A percentile compares a stretch with the other conserved stretches of the same genome.
These are phyloP conservation scores for Aulographum hederae DNA, from an alignment of 2,329 filamentous ascomycete genomes.

Conservation along the genomic window DNA sequence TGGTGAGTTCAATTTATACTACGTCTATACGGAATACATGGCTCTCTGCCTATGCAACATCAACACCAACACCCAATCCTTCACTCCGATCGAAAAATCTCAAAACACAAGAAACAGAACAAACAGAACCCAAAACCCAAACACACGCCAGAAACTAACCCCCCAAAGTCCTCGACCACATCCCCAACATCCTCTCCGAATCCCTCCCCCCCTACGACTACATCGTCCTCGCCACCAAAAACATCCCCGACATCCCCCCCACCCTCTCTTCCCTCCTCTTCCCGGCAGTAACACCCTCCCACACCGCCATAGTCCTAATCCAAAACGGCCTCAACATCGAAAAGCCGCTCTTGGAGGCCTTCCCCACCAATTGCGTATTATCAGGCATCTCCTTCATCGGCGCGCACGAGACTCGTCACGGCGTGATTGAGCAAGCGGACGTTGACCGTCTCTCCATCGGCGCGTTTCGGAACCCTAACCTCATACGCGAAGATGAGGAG, in stretches of 20 bases:
- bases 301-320: conserved; percentile 36
- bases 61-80: no score
- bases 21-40: neutral
- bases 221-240: conserved; percentile 40
- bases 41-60: no score
- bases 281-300: conserved; percentile 31
- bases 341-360: conserved; percentile 28
- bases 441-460: conserved; percentile 32
- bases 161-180: conserved; percentile 23
- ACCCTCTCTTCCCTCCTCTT: conserved; percentile 28
- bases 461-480: conserved; percentile 23
- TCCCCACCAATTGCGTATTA: conserved; percentile 33
- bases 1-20: conserved; percentile 14
- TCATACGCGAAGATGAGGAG: conserved; percentile 10
- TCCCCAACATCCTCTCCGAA: conserved; percentile 26
- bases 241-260: conserved; percentile 34
- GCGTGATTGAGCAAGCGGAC: conserved; percentile 34
- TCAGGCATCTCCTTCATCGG: conserved; percentile 35
- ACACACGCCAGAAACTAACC: no score
- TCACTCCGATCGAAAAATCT: neutral
- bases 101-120: neutral
- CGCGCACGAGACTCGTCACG: conserved; percentile 27
- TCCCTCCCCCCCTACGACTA: conserved; percentile 29
- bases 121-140: conserved; percentile 1
- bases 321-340: conserved; percentile 50